Conservation (phyloP, 1,139 yeast genomes). For the Kodamaea derodonti region DNA sequence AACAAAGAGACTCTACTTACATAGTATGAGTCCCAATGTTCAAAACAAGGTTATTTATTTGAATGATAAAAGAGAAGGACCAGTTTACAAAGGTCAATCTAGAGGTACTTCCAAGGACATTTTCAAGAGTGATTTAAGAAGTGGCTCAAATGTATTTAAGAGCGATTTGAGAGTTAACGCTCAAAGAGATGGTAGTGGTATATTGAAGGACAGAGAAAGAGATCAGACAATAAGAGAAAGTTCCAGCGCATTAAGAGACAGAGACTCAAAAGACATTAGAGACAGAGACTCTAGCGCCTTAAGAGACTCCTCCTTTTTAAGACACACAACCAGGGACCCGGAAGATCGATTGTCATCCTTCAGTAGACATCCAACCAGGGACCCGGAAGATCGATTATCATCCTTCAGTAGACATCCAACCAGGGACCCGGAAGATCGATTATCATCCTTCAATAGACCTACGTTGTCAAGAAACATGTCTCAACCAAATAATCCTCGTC, state of each 20-base stretch:
- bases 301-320: neutral
- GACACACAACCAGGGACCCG: too few relatives aligned
- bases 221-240: too few relatives aligned
- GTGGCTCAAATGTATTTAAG: too few relatives aligned
- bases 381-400: too few relatives aligned
- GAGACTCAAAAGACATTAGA: too few relatives aligned
- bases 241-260: too few relatives aligned
- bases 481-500: slow-evolving; percentile 1
- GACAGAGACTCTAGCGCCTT: neutral
- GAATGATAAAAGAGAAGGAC: slow-evolving; percentile 1
- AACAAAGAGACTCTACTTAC: slow-evolving; percentile 30
- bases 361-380: neutral
- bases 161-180: too few relatives aligned
- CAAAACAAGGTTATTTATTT: slow-evolving; percentile 26
- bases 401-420: neutral
- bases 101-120: neutral
- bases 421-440: neutral
- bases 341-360: too few relatives aligned
- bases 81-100: neutral
- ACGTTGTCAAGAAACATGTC: slow-evolving; percentile 7
- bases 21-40: slow-evolving; percentile 44
- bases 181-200: too few relatives aligned
- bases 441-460: slow-evolving; percentile 1
- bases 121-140: neutral
- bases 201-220: too few relatives aligned